Evolutionary conservation across 2,329 filamentous ascomycete genomes (phyloP), one percentile per base, ranked within the genome.

Genomic region (Madurella fahalii): DNA sequence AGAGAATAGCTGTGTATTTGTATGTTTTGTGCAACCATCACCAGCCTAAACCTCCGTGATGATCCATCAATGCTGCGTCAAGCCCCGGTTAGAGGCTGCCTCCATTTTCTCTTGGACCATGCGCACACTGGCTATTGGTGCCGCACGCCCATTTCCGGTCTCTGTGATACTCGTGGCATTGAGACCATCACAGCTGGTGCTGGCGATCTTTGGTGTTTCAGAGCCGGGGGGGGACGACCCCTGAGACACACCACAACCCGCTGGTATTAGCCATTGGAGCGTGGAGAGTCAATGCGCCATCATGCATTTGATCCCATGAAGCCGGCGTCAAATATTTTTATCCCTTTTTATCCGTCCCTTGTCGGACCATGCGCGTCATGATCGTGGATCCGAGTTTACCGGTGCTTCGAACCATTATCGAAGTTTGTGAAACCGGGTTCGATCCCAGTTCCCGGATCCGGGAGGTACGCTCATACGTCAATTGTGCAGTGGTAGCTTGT

Each of bases 141-240:
- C 25, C 7, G 25, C 25, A 7, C 25, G 7, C 16, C 16, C n/a
- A 41, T 32, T 34, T 20, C 13, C n/a, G 4, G n/a, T 7, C 20
- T 2, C 12, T 40, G 30, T 7, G n/a, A 2, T 13, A 25, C 25
- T 37, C 13, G 25, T 2, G 16, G 17, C 18, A 40, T 44, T 18
- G 41, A 44, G 40, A 45, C 41, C 18, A 44, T 17, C 11, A 13
- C 42, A 52, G 16, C 42, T 46, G 44, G 25, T 5, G 37, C 13
- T 16, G 51, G 20, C 45, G 51, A 53, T 53, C 51, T 39, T 47
- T 40, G 44, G 15, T 16, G 51, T 53, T 53, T 53, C 51, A 48
- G 30, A 11, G 15, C 39, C 13, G 9, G 51, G 45, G 18, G 8
- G 18, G 31, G n/a, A n/a, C 39, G 40, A 20, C 51, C 44, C 51